These are phyloP conservation scores for Microascus cirrosus DNA, from an alignment of 2,329 filamentous ascomycete genomes.

Conservation along the genomic window DNA sequence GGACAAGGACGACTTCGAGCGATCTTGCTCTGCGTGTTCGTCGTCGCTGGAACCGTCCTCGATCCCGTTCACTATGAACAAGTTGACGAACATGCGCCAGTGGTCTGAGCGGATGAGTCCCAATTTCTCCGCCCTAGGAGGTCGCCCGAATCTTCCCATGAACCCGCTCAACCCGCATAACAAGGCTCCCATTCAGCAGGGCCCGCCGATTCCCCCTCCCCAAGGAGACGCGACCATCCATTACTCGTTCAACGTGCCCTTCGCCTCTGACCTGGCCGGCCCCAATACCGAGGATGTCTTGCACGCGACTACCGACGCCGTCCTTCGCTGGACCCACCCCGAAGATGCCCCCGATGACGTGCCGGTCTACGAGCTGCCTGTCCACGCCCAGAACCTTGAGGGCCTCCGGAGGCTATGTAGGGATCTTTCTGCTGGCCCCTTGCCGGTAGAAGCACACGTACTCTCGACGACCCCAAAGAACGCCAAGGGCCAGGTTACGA, in stretches of 20 bases:
- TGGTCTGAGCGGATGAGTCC: slow-evolving; percentile 61
- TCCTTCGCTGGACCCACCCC: slow-evolving; percentile 88
- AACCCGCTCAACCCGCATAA: slow-evolving; percentile 44
- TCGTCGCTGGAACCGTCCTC: slow-evolving; percentile 1
- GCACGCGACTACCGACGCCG: slow-evolving; percentile 78
- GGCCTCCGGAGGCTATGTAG: slow-evolving; percentile 70
- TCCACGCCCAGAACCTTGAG: slow-evolving; percentile 79
- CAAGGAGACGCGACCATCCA: slow-evolving; percentile 71
- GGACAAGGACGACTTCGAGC: slow-evolving; percentile 23
- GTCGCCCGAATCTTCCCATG: slow-evolving; percentile 40
- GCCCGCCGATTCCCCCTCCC: slow-evolving; percentile 51
- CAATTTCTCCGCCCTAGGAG: slow-evolving; percentile 51
- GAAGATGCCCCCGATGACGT: slow-evolving; percentile 76
- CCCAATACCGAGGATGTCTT: slow-evolving; percentile 92
- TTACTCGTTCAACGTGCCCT: slow-evolving; percentile 95
- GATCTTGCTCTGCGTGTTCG: neutral
- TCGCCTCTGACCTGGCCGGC: slow-evolving; percentile 82
- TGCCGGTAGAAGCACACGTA: slow-evolving; percentile 75
- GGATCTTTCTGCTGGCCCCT: slow-evolving; percentile 59
- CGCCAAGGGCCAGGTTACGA: slow-evolving; percentile 61
- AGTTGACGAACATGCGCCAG: slow-evolving; percentile 61
- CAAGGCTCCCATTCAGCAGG: slow-evolving; percentile 39
- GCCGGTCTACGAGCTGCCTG: slow-evolving; percentile 79
- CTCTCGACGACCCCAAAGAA: slow-evolving; percentile 70
- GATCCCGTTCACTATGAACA: slow-evolving; percentile 46